These are phyloP conservation scores for Ganoderma multipileum DNA, from an alignment of 1,284 basidiomycete species.

Conservation along the genomic window DNA sequence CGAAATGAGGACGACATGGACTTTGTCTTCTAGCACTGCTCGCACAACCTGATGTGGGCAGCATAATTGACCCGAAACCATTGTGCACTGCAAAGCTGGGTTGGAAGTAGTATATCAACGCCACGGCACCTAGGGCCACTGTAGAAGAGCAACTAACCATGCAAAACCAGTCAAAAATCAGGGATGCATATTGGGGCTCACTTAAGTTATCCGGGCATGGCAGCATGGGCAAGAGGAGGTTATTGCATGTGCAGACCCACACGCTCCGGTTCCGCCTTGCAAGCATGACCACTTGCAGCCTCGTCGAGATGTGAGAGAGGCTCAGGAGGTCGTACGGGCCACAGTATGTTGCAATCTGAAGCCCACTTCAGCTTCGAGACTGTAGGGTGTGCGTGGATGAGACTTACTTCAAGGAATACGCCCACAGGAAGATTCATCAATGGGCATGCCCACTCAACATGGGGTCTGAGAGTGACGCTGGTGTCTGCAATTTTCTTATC, in stretches of 20 bases:
- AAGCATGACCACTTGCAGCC: neutral
- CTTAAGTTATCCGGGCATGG: neutral
- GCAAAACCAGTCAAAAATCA: slow-evolving; percentile 16
- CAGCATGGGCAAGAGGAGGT: slow-evolving; percentile 1
- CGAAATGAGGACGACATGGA: neutral
- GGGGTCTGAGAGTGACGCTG: neutral
- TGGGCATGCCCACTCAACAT: neutral
- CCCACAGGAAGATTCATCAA: slow-evolving; percentile 29
- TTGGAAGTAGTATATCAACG: neutral
- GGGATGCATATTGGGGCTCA: slow-evolving; percentile 12
- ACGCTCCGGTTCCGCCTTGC: neutral
- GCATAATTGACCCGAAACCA: neutral
- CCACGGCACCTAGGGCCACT: neutral
- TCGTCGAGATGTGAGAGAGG: slow-evolving; percentile 11
- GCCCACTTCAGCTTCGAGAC: neutral
- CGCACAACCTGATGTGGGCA: slow-evolving; percentile 5
- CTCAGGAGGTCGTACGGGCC: slow-evolving; percentile 38
- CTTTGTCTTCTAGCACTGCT: slow-evolving; percentile 2
- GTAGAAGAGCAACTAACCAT: neutral
- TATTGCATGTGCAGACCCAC: slow-evolving; percentile 8
- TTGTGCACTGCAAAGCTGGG: slow-evolving; percentile 1
- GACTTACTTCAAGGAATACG: slow-evolving; percentile 28
- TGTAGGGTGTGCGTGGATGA: neutral
- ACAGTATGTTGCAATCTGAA: slow-evolving; percentile 39
- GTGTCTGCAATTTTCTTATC: neutral